Evolutionary conservation across 164 flowering plant species (phyloP), one percentile per base, ranked within the genome.

Genomic region (Litsea cubeba): DNA sequence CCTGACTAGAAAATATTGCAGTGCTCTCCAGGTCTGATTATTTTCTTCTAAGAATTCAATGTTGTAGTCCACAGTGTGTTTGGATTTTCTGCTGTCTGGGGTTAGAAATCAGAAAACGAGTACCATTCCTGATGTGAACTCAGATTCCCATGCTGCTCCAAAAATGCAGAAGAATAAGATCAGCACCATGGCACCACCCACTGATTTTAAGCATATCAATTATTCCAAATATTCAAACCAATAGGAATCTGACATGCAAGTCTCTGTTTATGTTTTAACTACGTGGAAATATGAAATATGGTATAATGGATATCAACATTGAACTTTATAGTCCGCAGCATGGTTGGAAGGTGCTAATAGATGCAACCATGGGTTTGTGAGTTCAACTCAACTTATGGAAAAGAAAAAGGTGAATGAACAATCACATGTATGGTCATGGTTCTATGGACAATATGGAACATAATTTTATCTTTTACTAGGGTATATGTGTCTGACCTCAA

Each of bases 1-100:
- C 79, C 87, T 0, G 97, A 95, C 83, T 95, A 64, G 97, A 93
- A 72, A 89, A 79, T 66, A 89, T 95, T 90, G 97, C 87, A 85
- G 81, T 78, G 99, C 95, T 58, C 90, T 95, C n/a, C 87, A 93
- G 97, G 98, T 95, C 12, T 14, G 20, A 69, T 46, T 65, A 15
- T 40, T 72, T 46, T 74, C 22, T n/a, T 12, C 23, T 23, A 3
- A 63, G 28, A 15, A 66, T 30, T 66, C n/a, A 30, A 26, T 66
- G 66, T 23, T 25, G 30, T 24, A 28, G 28, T 66, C 28, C 20
- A 66, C 2, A 2, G 18, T 28, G 40, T 30, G 17, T 15, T 20
- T 54, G n/a, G n/a, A 15, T 54, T 15, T 54, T 68, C 40, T 57
- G 20, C 46, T 8, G 11, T 8, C 46, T 40, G 46, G 60, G n/a